These are phyloP conservation scores for Colletotrichum sp. DNA, from an alignment of 2,329 filamentous ascomycete genomes.

Conservation along the genomic window DNA sequence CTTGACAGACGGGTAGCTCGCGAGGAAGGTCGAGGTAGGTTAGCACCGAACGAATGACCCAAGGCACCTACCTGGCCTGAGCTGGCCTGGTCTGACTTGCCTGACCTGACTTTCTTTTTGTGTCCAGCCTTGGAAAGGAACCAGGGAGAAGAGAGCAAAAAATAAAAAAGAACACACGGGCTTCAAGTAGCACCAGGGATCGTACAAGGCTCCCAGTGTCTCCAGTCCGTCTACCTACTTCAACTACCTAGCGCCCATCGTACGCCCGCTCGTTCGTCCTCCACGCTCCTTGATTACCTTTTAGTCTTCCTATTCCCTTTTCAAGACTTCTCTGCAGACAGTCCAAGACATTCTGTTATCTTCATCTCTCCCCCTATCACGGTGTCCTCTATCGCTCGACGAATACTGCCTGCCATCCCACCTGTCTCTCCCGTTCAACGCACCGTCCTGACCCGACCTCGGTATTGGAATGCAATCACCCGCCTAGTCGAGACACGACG, in stretches of 20 bases:
- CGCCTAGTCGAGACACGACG: conserved; percentile 5
- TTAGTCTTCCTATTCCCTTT: neutral
- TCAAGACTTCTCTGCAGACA: neutral
- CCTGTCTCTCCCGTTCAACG: neutral
- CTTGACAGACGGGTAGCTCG: neutral
- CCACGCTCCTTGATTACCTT: neutral
- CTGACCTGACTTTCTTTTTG: neutral
- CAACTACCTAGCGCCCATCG: neutral
- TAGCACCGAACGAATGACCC: neutral
- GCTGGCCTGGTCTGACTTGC: neutral
- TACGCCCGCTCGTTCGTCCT: neutral
- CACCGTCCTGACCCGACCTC: neutral
- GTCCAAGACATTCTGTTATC: neutral
- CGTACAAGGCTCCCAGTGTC: neutral
- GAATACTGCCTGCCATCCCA: neutral
- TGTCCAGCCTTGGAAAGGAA: neutral
- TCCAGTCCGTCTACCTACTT: neutral
- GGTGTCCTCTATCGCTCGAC: neutral
- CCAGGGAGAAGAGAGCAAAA: neutral
- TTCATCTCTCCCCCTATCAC: neutral
- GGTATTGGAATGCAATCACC: conserved; percentile 15
- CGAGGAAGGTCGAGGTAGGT: neutral
- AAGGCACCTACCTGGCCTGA: neutral
- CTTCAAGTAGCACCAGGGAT: neutral
- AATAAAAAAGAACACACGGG: neutral